phyloP scores from a whole-genome alignment of 163 green algal genomes.

The Chlorella variabilis region DNA sequence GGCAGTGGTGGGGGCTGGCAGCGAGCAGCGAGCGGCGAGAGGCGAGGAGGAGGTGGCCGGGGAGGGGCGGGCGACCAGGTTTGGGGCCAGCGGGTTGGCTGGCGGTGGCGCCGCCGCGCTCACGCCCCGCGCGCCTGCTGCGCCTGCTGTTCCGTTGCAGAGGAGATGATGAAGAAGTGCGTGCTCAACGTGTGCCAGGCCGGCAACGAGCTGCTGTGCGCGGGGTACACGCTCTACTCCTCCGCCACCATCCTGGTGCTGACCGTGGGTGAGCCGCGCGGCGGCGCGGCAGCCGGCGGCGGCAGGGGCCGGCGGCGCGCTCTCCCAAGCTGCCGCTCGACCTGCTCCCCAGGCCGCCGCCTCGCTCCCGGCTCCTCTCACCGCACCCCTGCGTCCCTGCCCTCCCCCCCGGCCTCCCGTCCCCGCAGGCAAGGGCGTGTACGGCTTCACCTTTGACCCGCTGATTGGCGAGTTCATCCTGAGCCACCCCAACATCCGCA shows the following conservation, averaged over 20 bases:
- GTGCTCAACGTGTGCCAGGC: slow-evolving; percentile 96
- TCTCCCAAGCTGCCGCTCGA: neutral
- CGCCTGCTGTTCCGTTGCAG: too few relatives aligned
- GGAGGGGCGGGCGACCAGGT: too few relatives aligned
- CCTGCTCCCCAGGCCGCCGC: too few relatives aligned
- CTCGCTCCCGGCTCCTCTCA: neutral
- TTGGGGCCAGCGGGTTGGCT: too few relatives aligned
- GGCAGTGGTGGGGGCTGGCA: too few relatives aligned
- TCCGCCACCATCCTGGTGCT: slow-evolving; percentile 89
- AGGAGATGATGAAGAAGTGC: slow-evolving; percentile 83
- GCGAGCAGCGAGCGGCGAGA: too few relatives aligned
- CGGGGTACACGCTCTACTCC: slow-evolving; percentile 96
- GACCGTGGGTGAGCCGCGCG: slow-evolving; percentile 62
- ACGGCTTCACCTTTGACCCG: slow-evolving; percentile 93
- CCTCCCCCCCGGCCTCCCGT: too few relatives aligned
- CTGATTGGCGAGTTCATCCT: slow-evolving; percentile 98
- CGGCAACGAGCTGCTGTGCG: slow-evolving; percentile 86
- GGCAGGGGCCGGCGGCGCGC: too few relatives aligned
- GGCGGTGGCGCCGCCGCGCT: too few relatives aligned
- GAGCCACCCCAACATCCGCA: slow-evolving; percentile 88
- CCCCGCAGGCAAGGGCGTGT: slow-evolving; percentile 77
- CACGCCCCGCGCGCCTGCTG: too few relatives aligned
- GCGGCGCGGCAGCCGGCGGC: neutral
- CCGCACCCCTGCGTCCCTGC: neutral
- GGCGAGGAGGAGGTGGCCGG: too few relatives aligned